phyloP scores from a whole-genome alignment of 495 filamentous ascomycete species.

The Podospora sp. region DNA sequence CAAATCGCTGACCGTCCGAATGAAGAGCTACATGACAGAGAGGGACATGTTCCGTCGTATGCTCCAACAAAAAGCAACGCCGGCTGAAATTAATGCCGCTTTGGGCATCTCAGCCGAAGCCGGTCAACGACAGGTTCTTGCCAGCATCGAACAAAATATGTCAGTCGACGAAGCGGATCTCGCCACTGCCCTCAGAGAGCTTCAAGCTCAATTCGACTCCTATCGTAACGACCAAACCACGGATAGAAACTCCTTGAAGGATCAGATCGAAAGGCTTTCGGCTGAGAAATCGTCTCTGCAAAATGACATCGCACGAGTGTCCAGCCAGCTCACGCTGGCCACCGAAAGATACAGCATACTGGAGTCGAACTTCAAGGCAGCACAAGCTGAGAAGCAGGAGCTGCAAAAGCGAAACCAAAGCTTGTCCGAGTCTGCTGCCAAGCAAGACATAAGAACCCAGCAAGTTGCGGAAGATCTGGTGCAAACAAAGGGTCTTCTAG shows the following conservation, averaged over 20 bases:
- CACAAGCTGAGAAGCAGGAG: conserved; percentile 81
- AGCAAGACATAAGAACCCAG: conserved; percentile 85
- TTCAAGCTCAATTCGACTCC: conserved; percentile 86
- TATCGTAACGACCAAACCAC: conserved; percentile 82
- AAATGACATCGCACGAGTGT: conserved; percentile 73
- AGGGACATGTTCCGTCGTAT: conserved; percentile 96
- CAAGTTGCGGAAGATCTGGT: conserved; percentile 92
- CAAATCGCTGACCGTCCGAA: conserved; percentile 71
- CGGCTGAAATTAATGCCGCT: conserved; percentile 61
- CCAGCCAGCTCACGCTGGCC: conserved; percentile 77
- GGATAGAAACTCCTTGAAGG: conserved; percentile 77
- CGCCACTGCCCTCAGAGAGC: conserved; percentile 66
- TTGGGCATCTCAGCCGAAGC: conserved; percentile 66
- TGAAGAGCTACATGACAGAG: conserved; percentile 91
- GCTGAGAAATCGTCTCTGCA: conserved; percentile 79
- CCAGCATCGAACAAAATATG: conserved; percentile 52
- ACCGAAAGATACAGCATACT: conserved; percentile 85
- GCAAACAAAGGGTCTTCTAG: conserved; percentile 75
- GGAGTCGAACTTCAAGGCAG: conserved; percentile 80
- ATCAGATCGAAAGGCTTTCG: conserved; percentile 82
- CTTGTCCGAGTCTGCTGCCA: conserved; percentile 78
- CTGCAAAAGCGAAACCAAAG: conserved; percentile 76
- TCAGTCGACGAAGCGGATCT: conserved; percentile 47
- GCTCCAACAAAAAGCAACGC: conserved; percentile 68
- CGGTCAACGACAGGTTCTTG: conserved; percentile 48